Base-by-base conservation (phyloP, 1,139 yeast genomes). In the Hyphopichia fennica region DNA sequence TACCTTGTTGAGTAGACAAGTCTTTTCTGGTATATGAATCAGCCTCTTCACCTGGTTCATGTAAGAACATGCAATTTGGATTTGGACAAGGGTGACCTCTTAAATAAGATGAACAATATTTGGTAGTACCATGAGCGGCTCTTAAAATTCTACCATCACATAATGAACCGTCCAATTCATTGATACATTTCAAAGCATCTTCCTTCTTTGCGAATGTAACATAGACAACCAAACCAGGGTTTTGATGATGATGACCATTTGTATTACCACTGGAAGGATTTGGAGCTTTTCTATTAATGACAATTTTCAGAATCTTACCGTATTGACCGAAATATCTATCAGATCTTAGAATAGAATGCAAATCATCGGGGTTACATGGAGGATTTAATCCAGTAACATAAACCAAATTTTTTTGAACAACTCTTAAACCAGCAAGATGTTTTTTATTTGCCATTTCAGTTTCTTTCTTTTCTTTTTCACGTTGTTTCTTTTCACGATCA, bases 31-130 rank as follows among this genome's bases (percentile, higher is more conserved):
- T 88, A 65, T 89, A 93, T 7, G 96, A 85, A 57, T 95, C 99
- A 1, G 98, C 98, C 63, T 95, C 99, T 69, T 95, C 99, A 46
- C 99, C 99, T 3, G 99, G 99, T 64, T 95, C 99, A 62, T 95
- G 99, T 56, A 95, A 75, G 59, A 93, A 95, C 99, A 95, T 95
- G 75, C 99, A 95, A 61, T 90, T 90, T 47, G 99, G 99, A 65
- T 95, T 95, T 46, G 96, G 99, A 67, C 99, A 95, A 17, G 95
- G 84, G 62, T 89, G 96, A 33, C 97, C 97, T 50, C 98, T 79
- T 50, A 95, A 73, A 61, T 95, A 95, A 2, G 96, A 86, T 14
- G 96, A 89, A 64, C 99, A 95, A 68, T 95, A 95, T 65, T 95
- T 95, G 13, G 99, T 95, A 3, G 99, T 95, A 58, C 99, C 99